Percentiles rank a stretch among this genome's conserved stretches.
These are phyloP conservation scores for Symbiodinium pilosum DNA, from an alignment of 73 alveolate species.

Conservation along the genomic window DNA sequence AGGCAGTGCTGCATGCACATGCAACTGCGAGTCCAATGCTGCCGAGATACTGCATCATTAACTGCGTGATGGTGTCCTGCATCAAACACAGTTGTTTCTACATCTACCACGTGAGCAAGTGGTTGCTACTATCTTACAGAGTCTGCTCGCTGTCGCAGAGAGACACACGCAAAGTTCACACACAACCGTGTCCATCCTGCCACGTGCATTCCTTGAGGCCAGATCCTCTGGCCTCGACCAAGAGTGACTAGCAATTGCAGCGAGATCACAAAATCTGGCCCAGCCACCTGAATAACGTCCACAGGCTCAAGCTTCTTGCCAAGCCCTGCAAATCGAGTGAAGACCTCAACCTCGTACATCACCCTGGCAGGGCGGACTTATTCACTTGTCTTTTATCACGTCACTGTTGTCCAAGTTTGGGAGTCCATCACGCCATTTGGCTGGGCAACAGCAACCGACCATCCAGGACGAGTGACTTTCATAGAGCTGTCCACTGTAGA, in stretches of 20 bases:
- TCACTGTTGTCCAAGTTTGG: no score
- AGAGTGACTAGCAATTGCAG: no score
- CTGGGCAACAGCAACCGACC: no score
- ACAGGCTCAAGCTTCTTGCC: conserved; percentile 49
- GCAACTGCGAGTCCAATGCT: not conserved
- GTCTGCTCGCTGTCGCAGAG: not conserved
- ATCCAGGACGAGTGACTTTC: no score
- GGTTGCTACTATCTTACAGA: no score
- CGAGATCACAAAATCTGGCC: no score
- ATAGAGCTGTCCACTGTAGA: no score
- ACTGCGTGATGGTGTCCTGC: conserved; percentile 65
- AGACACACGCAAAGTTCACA: not conserved
- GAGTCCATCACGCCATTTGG: no score
- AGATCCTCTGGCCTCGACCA: conserved; percentile 66
- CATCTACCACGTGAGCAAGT: not conserved
- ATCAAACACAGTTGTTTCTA: not conserved
- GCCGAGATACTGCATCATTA: conserved; percentile 63
- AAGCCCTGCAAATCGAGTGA: conserved; percentile 91
- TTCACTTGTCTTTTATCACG: no score
- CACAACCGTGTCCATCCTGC: conserved; percentile 39
- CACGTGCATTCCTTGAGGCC: conserved; percentile 74
- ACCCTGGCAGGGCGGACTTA: conserved; percentile 22
- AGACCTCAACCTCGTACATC: conserved; percentile 90
- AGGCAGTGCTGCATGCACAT: not conserved
- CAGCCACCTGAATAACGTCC: conserved; percentile 80